Evolutionary conservation across 164 flowering plant species (phyloP).

Genomic region (Hamamelis virginiana): DNA sequence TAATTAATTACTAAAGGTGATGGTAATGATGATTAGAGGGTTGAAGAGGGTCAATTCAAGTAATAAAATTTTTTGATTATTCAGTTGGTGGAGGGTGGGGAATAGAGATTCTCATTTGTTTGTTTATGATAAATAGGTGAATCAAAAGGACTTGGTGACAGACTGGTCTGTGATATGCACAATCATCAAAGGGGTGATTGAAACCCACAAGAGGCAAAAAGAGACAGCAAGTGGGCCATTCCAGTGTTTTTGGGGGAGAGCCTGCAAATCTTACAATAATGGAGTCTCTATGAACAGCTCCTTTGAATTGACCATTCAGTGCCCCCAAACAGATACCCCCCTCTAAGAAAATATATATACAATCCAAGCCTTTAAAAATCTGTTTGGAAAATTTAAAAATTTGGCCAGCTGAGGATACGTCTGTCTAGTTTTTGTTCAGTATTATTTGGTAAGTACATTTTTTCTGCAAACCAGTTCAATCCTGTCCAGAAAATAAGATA

Average conservation of each 20-base stretch:
- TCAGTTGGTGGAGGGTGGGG: constrained; percentile 9
- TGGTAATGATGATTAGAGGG: constrained; percentile 21
- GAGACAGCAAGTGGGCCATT: constrained; percentile 51
- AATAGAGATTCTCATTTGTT: constrained; percentile 33
- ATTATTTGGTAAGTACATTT: too few species aligned
- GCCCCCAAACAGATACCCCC: constrained; percentile 15
- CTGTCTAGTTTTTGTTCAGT: too few species aligned
- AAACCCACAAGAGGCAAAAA: constrained; percentile 39
- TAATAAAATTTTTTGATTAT: constrained; percentile 7
- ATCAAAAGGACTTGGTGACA: constrained; percentile 35
- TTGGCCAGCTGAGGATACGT: too few species aligned
- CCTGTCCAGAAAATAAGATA: too few species aligned
- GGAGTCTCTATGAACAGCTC: constrained; percentile 33
- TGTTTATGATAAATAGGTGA: constrained; percentile 25
- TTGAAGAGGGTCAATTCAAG: constrained; percentile 9
- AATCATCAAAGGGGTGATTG: constrained; percentile 59
- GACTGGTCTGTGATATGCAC: constrained; percentile 45
- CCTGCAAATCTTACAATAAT: constrained; percentile 33
- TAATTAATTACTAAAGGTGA: not conserved
- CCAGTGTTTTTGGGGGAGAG: constrained; percentile 27
- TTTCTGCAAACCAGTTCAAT: too few species aligned
- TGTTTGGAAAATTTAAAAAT: too few species aligned
- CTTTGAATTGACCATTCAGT: constrained; percentile 40
- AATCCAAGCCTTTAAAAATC: too few species aligned
- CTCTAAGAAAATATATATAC: not conserved